Evolutionary conservation across 345 rosid genomes (phyloP), one percentile per base, ranked within the genome.

Genomic region (Microthlaspi erraticum): DNA sequence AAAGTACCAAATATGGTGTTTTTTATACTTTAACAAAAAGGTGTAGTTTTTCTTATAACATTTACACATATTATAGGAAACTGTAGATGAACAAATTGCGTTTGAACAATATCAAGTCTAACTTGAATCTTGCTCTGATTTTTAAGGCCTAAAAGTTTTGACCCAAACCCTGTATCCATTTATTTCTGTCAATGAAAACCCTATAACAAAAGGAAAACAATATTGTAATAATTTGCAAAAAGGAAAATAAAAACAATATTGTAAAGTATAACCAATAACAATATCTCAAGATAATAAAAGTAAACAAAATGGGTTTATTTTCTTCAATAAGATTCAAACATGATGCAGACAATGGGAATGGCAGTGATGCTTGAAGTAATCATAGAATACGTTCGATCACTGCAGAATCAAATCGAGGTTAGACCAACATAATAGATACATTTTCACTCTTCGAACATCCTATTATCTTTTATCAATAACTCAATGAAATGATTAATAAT

Each of bases 321-420:
- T 34, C 29, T 37, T 3, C n/a, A 39, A 63, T 37, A 33, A 54
- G n/a, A 31, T 45, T 19, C 12, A 43, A 49, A 62, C 12, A 36
- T 70, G 50, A 57, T 66, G 23, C 79, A 87, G 93, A 71, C 90
- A 20, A 87, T 85, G 93, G 93, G 93, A 58, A 87, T 87, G 93
- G 85, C 93, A 68, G 82, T 81, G 59, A 85, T 85, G 93, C 58
- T 87, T 61, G 93, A 85, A 76, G 84, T 79, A 37, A 79, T 79
- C 56, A 85, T 81, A 31, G 82, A 81, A 44, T 87, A 85, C 78
- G 82, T 87, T 62, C 87, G 72, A 14, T 87, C 92, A 2, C 77
- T 87, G 12, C 85, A 87, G 66, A 87, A 85, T 75, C 92, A 87
- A 72, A 83, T 87, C 45, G 92, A 85, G 79, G 92, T 83, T 26